phyloP scores from a whole-genome alignment of 106 monocot genomes.

The Hemerocallis citrina region DNA sequence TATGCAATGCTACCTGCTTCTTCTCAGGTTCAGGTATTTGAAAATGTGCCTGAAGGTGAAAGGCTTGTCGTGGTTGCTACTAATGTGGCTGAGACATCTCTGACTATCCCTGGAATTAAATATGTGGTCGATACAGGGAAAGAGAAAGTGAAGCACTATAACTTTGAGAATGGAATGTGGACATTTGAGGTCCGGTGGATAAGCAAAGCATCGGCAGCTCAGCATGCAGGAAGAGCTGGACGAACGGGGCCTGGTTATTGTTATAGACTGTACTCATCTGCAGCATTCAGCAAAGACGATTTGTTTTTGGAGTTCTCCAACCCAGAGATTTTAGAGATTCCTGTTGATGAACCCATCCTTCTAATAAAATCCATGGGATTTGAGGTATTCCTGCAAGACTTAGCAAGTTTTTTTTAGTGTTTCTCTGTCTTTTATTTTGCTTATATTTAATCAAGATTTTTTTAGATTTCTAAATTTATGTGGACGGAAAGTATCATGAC shows the following conservation, averaged over 20 bases:
- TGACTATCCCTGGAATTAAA: slow-evolving; percentile 96
- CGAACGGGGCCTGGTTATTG: slow-evolving; percentile 89
- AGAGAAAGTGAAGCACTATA: slow-evolving; percentile 84
- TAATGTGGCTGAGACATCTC: slow-evolving; percentile 96
- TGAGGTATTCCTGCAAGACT: no score
- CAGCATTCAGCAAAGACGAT: slow-evolving; percentile 71
- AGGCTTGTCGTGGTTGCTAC: slow-evolving; percentile 89
- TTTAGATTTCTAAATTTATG: no score
- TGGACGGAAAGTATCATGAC: no score
- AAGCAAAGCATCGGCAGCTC: slow-evolving; percentile 94
- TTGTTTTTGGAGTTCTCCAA: slow-evolving; percentile 67
- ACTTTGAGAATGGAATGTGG: slow-evolving; percentile 57
- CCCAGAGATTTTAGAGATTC: slow-evolving; percentile 76
- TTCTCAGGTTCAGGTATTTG: slow-evolving; percentile 72
- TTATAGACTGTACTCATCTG: slow-evolving; percentile 86
- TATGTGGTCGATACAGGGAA: slow-evolving; percentile 98
- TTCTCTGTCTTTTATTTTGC: no score
- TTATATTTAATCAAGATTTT: no score
- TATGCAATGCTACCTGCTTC: slow-evolving; percentile 93
- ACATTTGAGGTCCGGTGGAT: slow-evolving; percentile 81
- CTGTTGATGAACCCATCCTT: slow-evolving; percentile 87
- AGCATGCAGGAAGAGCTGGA: slow-evolving; percentile 91
- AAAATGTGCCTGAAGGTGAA: slow-evolving; percentile 61
- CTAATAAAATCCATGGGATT: slow-evolving; percentile 84
- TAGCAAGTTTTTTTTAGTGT: no score